Evolutionary conservation across 2,329 filamentous ascomycete genomes (phyloP), one percentile per base, ranked within the genome.

Genomic region (Ophiostoma piceae): DNA sequence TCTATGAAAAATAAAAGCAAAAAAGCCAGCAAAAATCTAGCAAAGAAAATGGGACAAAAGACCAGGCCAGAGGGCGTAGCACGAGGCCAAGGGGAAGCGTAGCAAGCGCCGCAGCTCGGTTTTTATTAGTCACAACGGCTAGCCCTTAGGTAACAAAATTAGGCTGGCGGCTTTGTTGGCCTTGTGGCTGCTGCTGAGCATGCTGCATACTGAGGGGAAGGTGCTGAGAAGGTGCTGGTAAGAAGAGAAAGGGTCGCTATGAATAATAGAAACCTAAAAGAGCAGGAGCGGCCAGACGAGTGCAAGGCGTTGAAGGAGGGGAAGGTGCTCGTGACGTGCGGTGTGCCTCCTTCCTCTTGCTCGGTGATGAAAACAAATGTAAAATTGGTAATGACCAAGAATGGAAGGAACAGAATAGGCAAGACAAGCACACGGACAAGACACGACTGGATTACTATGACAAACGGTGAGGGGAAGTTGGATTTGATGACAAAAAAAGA

Each of bases 41-140:
- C 32, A 51, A 47, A 29, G n/a, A 60, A 47, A 66, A 43, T 26
- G 47, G 32, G 51, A 67, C 26, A n/a, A 26, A 26, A 60, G 26
- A 9, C 51, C 19, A 60, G 32, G 26, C 9, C 39, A 41, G 39
- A 14, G 29, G 16, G 16, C 19, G 41, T 39, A 54, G 66, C 66
- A 69, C 70, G 70, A 68, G 68, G 68, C 62, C 68, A 62, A 70
- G 57, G 26, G 57, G 11, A 26, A 26, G 51, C 51, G 51, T 57
- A 26, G 51, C 51, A 57, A 26, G 54, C 57, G 57, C 57, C 57
- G 26, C 57, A 62, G 57, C 26, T 62, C 9, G 57, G 37, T 82
- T 82, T 80, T 77, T 81, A 79, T 83, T 83, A 83, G 81, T 83
- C 81, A 83, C 80, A 74, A 72, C 72, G 74, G 72, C 75, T 74